These are phyloP conservation scores for Piper longum DNA, from an alignment of 164 flowering plant genomes.

Conservation along the genomic window DNA sequence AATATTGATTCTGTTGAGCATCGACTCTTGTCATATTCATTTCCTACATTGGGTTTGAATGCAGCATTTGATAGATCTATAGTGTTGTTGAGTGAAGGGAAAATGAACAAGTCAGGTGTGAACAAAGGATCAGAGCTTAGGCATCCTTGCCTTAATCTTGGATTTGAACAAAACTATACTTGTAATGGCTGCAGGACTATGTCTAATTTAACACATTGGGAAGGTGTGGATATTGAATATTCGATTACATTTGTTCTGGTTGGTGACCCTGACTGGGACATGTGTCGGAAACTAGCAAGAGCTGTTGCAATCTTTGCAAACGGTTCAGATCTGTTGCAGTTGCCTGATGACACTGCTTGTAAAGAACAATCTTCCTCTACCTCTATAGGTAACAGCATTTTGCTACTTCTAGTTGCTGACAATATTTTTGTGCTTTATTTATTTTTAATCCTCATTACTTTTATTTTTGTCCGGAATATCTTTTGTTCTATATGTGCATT, in stretches of 20 bases:
- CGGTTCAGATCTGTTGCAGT: slow-evolving; percentile 23
- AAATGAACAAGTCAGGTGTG: slow-evolving; percentile 6
- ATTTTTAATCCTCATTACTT: too few species aligned
- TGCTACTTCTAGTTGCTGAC: neutral
- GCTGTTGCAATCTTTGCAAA: slow-evolving; percentile 38
- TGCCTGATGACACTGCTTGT: slow-evolving; percentile 13
- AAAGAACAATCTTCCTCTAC: slow-evolving; percentile 11
- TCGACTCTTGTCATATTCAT: slow-evolving; percentile 37
- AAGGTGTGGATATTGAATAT: slow-evolving; percentile 4
- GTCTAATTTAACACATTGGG: slow-evolving; percentile 4
- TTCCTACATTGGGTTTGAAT: slow-evolving; percentile 50
- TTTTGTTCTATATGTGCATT: neutral
- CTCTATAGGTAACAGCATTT: slow-evolving; percentile 17
- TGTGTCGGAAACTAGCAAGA: slow-evolving; percentile 35
- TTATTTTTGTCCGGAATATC: too few species aligned
- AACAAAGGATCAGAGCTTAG: slow-evolving; percentile 19
- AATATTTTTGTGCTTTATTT: too few species aligned
- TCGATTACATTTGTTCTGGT: slow-evolving; percentile 19
- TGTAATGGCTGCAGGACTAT: slow-evolving; percentile 27
- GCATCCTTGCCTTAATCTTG: slow-evolving; percentile 54
- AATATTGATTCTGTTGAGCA: slow-evolving; percentile 33
- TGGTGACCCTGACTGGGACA: slow-evolving; percentile 50
- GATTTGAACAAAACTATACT: slow-evolving; percentile 30
- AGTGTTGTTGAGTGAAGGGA: slow-evolving; percentile 25
- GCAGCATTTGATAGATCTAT: slow-evolving; percentile 57